Percentiles rank a stretch among this genome's conserved stretches.
Conservation (phyloP, 2,329 filamentous ascomycete species). For the Neurospora sp. region DNA sequence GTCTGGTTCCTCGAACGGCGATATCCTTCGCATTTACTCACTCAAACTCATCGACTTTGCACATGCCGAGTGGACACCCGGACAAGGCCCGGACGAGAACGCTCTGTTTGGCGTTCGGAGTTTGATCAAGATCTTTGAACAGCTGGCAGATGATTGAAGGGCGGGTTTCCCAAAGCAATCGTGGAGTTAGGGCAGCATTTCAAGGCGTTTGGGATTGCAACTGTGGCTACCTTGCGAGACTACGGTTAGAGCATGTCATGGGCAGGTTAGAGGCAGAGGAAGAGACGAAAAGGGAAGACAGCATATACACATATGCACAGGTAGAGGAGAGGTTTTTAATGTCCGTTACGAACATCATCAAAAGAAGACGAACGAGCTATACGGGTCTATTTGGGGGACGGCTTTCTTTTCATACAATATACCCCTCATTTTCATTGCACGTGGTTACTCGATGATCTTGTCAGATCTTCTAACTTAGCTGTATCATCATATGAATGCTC, state of each 20-base stretch:
- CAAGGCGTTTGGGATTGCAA: slow-evolving; percentile 4
- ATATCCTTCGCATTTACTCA: slow-evolving; percentile 56
- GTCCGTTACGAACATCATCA: slow-evolving; percentile 8
- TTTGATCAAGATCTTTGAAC: slow-evolving; percentile 59
- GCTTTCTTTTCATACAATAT: slow-evolving; percentile 6
- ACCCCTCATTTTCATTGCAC: slow-evolving; percentile 8
- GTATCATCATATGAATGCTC: background rate
- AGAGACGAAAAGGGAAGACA: background rate
- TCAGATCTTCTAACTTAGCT: background rate
- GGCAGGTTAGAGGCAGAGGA: background rate
- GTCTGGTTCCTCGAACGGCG: slow-evolving; percentile 7
- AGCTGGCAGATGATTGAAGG: slow-evolving; percentile 34
- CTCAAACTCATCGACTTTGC: slow-evolving; percentile 96
- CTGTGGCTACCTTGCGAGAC: background rate
- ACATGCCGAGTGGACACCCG: slow-evolving; percentile 75
- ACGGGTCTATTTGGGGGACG: background rate
- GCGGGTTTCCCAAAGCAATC: background rate
- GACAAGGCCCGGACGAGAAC: slow-evolving; percentile 80
- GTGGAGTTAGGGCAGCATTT: background rate
- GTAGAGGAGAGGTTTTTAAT: slow-evolving; percentile 7
- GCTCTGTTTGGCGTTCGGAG: slow-evolving; percentile 63
- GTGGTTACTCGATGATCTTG: background rate
- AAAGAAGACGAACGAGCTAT: background rate
- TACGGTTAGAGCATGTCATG: background rate
- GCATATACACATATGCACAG: background rate